Base-by-base conservation (phyloP, 2,329 filamentous ascomycete genomes). In the Neofusicoccum cordaticola region DNA sequence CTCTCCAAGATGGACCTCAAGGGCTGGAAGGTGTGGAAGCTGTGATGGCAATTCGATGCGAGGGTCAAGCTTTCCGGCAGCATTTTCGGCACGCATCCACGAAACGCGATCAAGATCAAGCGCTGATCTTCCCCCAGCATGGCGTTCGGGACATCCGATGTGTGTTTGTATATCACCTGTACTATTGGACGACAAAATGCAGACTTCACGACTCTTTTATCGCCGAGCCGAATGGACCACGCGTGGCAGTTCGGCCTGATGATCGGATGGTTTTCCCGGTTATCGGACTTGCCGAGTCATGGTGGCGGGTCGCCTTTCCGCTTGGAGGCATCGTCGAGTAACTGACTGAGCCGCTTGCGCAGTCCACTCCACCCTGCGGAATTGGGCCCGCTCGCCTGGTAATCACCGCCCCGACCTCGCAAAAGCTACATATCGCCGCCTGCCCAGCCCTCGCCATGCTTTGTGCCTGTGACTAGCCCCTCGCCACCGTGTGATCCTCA, bases 1-100 rank as follows among this genome's bases (percentile, higher is more conserved):
- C 77, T 93, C 19, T 85, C 83, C 1, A 79, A 81, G 51, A 77
- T 96, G 73, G 79, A 86, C 69, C 77, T 83, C 57, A 82, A 81
- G 61, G 84, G 78, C 31, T 88, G 85, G 84, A 78, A 79, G 42
- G 83, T 88, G 5, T 82, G 85, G 74, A 88, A 88, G 73, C 74
- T 89, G 56, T 88, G 44, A 58, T 19, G 37, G 2, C 12, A 13
- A 31, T 34, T 31, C 8, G 67, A 15, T 27, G 0, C 45, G 22
- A 19, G 22, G 22, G 12, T 15, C 15, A 35, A 52, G n/a, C 13
- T 11, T 11, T 15, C n/a, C 31, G 37, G 34, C 17, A 39, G 8
- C 9, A 15, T 17, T 19, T 34, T 41, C 12, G 35, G 13, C 51
- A n/a, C 6, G 6, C 17, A 27, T 22, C 31, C 17, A 12, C 11